phyloP scores from a whole-genome alignment of 495 filamentous ascomycete genomes.

The Darksidea phi region DNA sequence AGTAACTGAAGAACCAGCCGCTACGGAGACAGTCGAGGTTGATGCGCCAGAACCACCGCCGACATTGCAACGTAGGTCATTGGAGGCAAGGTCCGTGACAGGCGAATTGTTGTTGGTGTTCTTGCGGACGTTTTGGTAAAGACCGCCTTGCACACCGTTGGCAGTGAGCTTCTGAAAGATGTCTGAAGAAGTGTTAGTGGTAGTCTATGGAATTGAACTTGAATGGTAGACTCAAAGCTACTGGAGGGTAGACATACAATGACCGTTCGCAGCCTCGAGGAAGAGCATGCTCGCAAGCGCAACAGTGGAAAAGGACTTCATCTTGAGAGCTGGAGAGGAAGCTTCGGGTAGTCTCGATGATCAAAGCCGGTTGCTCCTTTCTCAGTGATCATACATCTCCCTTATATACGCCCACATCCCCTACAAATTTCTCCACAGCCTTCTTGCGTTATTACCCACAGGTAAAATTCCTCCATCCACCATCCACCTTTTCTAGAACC shows the following conservation, averaged over 20 bases:
- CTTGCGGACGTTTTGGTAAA: constrained; percentile 55
- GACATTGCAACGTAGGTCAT: constrained; percentile 59
- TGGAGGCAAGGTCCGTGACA: constrained; percentile 52
- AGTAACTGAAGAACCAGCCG: constrained; percentile 53
- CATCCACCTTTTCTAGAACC: background rate
- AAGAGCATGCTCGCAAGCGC: constrained; percentile 14
- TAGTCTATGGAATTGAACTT: no score
- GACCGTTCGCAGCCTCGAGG: constrained; percentile 22
- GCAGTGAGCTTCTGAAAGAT: constrained; percentile 51
- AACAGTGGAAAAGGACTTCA: constrained; percentile 32
- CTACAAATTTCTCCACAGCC: constrained; percentile 1
- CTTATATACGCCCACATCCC: constrained; percentile 5
- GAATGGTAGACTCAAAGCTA: background rate
- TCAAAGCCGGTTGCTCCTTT: background rate
- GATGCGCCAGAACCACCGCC: constrained; percentile 49
- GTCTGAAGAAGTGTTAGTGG: constrained; percentile 11
- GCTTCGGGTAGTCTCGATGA: background rate
- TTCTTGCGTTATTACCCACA: constrained; percentile 11
- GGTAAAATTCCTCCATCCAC: constrained; percentile 10
- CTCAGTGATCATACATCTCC: background rate
- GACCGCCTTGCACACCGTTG: constrained; percentile 47
- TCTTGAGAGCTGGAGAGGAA: constrained; percentile 5
- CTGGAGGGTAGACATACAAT: constrained; percentile 21
- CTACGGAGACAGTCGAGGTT: constrained; percentile 50
- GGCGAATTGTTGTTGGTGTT: constrained; percentile 61